phyloP scores from a whole-genome alignment of 306 rosid genomes.

The Benincasa hispida region DNA sequence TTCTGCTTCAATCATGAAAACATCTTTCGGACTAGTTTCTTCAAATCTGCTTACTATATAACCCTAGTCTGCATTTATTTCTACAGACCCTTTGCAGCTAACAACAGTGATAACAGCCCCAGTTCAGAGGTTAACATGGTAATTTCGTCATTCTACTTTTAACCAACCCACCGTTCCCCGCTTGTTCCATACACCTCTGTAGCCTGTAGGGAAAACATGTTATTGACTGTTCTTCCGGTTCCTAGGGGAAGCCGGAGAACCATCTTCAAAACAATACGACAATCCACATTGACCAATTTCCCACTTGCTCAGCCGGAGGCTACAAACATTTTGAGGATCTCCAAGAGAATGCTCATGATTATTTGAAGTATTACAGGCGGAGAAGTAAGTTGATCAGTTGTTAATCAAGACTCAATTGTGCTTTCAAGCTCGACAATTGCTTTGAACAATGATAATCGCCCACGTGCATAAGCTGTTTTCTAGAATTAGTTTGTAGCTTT shows the following conservation, averaged over 20 bases:
- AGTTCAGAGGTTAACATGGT: constrained; percentile 17
- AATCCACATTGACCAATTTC: constrained; percentile 11
- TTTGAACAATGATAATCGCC: neutral
- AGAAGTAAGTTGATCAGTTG: constrained; percentile 22
- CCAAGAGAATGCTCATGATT: neutral
- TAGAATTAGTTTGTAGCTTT: neutral
- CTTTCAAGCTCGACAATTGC: neutral
- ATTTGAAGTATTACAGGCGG: constrained; percentile 23
- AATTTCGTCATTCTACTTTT: constrained; percentile 8
- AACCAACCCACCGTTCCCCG: neutral
- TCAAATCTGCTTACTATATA: neutral
- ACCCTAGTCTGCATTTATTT: neutral
- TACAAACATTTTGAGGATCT: neutral
- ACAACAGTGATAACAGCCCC: neutral
- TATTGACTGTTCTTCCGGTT: neutral
- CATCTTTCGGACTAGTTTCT: neutral
- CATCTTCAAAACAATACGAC: constrained; percentile 11
- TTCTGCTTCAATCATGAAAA: neutral
- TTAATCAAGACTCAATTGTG: neutral
- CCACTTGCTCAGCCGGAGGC: constrained; percentile 8
- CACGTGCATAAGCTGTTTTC: neutral
- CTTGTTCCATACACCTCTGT: neutral
- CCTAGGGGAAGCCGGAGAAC: constrained; percentile 21
- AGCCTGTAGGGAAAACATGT: neutral
- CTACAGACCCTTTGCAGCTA: constrained; percentile 20